A percentile compares a stretch with the other conserved stretches of the same genome.
Evolutionary conservation across 805 yeast genomes (phyloP).

Genomic region (Ogataea saltuana): DNA sequence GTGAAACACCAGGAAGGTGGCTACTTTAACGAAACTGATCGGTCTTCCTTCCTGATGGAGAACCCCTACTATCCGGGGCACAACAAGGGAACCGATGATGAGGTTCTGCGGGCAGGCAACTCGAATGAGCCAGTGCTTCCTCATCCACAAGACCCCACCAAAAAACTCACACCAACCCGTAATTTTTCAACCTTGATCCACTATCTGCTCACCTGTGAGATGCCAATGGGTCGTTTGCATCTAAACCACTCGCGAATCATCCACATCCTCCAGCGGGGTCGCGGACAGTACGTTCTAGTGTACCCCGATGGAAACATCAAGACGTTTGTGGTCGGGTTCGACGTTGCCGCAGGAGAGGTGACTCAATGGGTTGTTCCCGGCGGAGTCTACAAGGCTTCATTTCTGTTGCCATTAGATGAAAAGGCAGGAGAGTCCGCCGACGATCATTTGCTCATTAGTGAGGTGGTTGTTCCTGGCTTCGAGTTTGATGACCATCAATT

Average conservation of each 20-base stretch:
- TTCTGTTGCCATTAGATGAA: slow-evolving; percentile 40
- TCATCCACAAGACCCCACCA: slow-evolving; percentile 17
- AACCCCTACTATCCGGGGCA: slow-evolving; percentile 41
- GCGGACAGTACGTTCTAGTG: slow-evolving; percentile 55
- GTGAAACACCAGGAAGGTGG: slow-evolving; percentile 58
- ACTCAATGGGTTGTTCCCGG: slow-evolving; percentile 68
- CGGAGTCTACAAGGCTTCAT: slow-evolving; percentile 58
- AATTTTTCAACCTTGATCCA: slow-evolving; percentile 53
- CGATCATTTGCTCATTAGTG: slow-evolving; percentile 51
- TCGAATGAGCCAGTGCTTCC: slow-evolving; percentile 17
- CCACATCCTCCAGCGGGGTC: slow-evolving; percentile 55
- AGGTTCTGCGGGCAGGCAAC: slow-evolving; percentile 17
- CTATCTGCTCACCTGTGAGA: slow-evolving; percentile 51
- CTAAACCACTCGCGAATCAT: slow-evolving; percentile 52
- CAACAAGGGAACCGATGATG: slow-evolving; percentile 20
- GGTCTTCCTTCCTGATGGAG: slow-evolving; percentile 46
- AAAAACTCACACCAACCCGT: slow-evolving; percentile 33
- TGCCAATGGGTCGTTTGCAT: slow-evolving; percentile 54
- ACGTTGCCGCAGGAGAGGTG: slow-evolving; percentile 46
- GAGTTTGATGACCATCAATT: slow-evolving; percentile 55
- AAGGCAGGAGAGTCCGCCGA: slow-evolving; percentile 32
- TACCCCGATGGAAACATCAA: slow-evolving; percentile 52
- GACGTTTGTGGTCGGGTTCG: slow-evolving; percentile 54
- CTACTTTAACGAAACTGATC: slow-evolving; percentile 56
- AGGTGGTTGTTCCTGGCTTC: slow-evolving; percentile 63